Evolutionary conservation across 306 rosid species (phyloP).

Genomic region (Castanea sativa): DNA sequence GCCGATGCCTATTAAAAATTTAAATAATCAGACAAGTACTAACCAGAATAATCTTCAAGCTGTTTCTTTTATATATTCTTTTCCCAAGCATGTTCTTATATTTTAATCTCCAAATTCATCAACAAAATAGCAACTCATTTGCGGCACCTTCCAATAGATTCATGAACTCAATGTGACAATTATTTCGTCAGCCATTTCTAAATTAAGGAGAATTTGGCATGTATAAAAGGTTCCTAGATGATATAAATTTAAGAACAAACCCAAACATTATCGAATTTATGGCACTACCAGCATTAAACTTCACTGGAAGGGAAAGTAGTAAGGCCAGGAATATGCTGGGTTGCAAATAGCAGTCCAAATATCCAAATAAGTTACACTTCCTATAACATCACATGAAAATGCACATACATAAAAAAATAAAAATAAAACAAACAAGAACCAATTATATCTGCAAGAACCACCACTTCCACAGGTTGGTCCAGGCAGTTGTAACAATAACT

Average conservation of each 20-base stretch:
- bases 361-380: too few species aligned
- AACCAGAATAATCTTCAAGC: background rate
- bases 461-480: too few species aligned
- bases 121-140: background rate
- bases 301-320: background rate
- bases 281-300: too few species aligned
- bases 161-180: background rate
- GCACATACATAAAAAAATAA: too few species aligned
- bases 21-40: background rate
- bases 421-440: too few species aligned
- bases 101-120: background rate
- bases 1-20: background rate
- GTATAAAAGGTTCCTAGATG: background rate
- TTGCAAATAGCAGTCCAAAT: too few species aligned
- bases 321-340: background rate
- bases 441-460: too few species aligned
- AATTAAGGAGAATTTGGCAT: background rate
- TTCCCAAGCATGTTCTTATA: background rate
- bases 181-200: background rate
- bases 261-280: background rate
- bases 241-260: background rate
- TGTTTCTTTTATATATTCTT: background rate
- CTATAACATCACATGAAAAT: too few species aligned
- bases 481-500: too few species aligned
- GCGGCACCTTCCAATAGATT: background rate